A percentile compares a stretch with the other conserved stretches of the same genome.
phyloP scores from a whole-genome alignment of 768 basidiomycete genomes.

The Gymnopilus junonius region DNA sequence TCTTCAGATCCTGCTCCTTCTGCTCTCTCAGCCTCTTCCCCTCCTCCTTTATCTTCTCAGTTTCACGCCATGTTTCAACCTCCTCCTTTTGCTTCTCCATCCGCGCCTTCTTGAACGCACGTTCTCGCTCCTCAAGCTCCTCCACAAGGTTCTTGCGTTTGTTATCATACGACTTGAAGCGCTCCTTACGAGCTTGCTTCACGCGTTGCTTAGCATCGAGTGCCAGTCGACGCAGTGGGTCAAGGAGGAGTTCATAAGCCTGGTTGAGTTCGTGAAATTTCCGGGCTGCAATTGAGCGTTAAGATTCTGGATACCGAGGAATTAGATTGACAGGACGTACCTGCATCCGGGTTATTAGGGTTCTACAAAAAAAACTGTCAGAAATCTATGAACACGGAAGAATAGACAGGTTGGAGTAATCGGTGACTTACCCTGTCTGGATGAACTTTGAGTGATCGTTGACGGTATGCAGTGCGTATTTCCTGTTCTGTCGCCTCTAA shows the following conservation, averaged over 20 bases:
- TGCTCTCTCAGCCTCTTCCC: conserved; percentile 72
- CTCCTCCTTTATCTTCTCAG: conserved; percentile 76
- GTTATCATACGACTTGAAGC: conserved; percentile 70
- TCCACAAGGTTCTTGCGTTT: conserved; percentile 78
- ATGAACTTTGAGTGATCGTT: conserved; percentile 83
- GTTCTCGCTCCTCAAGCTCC: conserved; percentile 80
- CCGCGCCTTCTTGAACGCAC: conserved; percentile 73
- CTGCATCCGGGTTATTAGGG: conserved; percentile 79
- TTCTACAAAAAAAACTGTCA: conserved; percentile 45
- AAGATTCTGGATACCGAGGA: not conserved
- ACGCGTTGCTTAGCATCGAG: conserved; percentile 80
- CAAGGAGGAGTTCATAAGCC: conserved; percentile 81
- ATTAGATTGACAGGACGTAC: conserved; percentile 35
- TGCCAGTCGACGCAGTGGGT: conserved; percentile 77
- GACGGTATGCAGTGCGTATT: conserved; percentile 79
- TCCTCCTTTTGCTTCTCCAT: conserved; percentile 66
- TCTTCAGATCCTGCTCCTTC: conserved; percentile 55
- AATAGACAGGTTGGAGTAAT: not conserved
- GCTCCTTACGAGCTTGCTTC: conserved; percentile 67
- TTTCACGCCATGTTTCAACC: conserved; percentile 56
- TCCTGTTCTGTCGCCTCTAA: conserved; percentile 76
- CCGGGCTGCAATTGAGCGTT: conserved; percentile 45
- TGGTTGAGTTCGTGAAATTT: conserved; percentile 87
- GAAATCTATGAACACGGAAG: conserved; percentile 8
- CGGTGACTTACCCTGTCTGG: conserved; percentile 71